Evolutionary conservation across 208 protist species (phyloP), one percentile per base, ranked within the genome.

Genomic region (Acanthamoeba quina): DNA sequence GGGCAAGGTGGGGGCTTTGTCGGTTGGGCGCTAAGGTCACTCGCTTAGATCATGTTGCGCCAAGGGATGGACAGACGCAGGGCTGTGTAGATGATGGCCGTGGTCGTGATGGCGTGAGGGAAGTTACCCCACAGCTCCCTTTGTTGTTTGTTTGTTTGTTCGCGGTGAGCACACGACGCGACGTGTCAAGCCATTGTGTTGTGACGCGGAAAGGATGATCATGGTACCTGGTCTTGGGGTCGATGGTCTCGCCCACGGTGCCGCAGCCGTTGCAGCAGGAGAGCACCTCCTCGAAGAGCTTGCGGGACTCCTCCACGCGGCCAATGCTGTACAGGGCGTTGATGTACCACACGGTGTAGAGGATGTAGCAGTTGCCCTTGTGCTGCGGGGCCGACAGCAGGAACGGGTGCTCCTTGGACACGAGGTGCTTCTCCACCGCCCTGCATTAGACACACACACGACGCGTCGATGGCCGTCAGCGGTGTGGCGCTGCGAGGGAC

Each of bases 121-220:
- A 93, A 93, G 68, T 93, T 93, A 24, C 90, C 90, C 90, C 90
- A 93, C 41, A 93, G 90, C 47, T 93, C 90, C 54, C 52, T 76
- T 6, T 21, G n/a, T 15, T n/a, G n/a, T n/a, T n/a, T n/a, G n/a
- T 37, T 37, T 37, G 37, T 37, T 19, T 31, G 2, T 41, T 21
- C 21, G n/a, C 26, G 34, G 21, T 76, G n/a, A 17, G 15, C 41
- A 47, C 41, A 47, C 41, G 41, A 47, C 6, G 26, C 19, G 5
- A 66, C 60, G 3, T n/a, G 1, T 21, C 24, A 2, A n/a, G 60
- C n/a, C n/a, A n/a, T 3, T 66, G 60, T 66, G 41, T 10, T 47
- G 58, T n/a, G 15, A 26, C 7, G 58, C 15, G 4, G 15, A 6
- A 19, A 64, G 21, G 3, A n/a, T n/a, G n/a, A n/a, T n/a, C n/a